phyloP scores from a whole-genome alignment of 306 rosid genomes.

The Trichosanthes cucumerina region DNA sequence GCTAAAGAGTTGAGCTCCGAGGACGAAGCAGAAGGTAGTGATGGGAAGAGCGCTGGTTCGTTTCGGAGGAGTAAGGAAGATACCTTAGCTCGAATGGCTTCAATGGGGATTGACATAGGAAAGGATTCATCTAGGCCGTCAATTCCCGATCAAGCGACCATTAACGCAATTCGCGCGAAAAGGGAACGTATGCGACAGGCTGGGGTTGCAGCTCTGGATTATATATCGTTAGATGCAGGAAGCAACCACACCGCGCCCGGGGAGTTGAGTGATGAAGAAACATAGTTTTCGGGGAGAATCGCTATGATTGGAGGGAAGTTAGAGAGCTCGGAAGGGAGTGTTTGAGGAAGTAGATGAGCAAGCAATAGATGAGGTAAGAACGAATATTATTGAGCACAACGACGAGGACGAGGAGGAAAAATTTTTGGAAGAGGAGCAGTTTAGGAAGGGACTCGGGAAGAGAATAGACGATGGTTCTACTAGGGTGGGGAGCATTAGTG shows the following conservation, averaged over 20 bases:
- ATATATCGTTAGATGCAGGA: slow-evolving; percentile 72
- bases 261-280: slow-evolving; percentile 88
- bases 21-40: slow-evolving; percentile 17
- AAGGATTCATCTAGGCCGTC: slow-evolving; percentile 31
- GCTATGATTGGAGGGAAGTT: slow-evolving; percentile 71
- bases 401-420: slow-evolving; percentile 76
- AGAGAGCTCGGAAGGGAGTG: slow-evolving; percentile 65
- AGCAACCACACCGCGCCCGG: slow-evolving; percentile 81
- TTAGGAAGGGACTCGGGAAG: slow-evolving; percentile 92
- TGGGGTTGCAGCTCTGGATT: slow-evolving; percentile 61
- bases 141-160: slow-evolving; percentile 55
- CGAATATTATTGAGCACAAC: slow-evolving; percentile 18
- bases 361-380: slow-evolving; percentile 23
- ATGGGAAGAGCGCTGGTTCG: slow-evolving; percentile 4
- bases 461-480: slow-evolving; percentile 70
- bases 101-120: slow-evolving; percentile 40
- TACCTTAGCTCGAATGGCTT: slow-evolving; percentile 37
- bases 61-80: slow-evolving; percentile 27
- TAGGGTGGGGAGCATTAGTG: slow-evolving; percentile 33
- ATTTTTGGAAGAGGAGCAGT: slow-evolving; percentile 92
- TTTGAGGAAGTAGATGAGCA: slow-evolving; percentile 75
- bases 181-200: slow-evolving; percentile 68
- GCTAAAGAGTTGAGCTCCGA: slow-evolving; percentile 29
- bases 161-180: slow-evolving; percentile 65
- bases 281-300: slow-evolving; percentile 62